A percentile compares a stretch with the other conserved stretches of the same genome.
These are phyloP conservation scores for Cyclotella atomus DNA, from an alignment of 108 stramenopile genomes.

Conservation along the genomic window DNA sequence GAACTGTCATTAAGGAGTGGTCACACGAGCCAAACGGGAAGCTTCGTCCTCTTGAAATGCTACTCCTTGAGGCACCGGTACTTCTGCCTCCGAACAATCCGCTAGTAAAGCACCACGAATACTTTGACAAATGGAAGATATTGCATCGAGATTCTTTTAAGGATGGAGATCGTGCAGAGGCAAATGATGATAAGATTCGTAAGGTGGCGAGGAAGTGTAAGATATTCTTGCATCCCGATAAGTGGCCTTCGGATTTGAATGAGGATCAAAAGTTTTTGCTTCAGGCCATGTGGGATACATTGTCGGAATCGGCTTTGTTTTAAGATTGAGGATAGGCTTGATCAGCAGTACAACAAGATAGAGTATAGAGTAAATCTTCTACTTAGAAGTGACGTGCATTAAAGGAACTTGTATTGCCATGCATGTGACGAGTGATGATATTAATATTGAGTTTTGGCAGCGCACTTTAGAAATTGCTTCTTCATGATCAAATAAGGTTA, in stretches of 20 bases:
- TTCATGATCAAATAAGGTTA: too few species aligned
- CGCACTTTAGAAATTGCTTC: too few species aligned
- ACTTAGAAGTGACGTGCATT: too few species aligned
- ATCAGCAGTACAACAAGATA: not conserved
- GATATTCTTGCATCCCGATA: constrained; percentile 5
- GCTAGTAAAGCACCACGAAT: not conserved
- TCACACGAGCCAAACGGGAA: not conserved
- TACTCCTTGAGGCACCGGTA: not conserved
- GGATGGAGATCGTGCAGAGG: not conserved
- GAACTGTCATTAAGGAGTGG: not conserved
- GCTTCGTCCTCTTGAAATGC: not conserved
- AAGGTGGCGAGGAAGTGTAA: constrained; percentile 1
- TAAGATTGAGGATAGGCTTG: not conserved
- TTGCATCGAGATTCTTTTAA: not conserved
- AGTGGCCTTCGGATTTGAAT: not conserved
- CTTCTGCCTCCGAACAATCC: not conserved
- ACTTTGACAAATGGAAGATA: not conserved
- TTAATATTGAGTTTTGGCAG: too few species aligned
- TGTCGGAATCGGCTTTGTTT: not conserved
- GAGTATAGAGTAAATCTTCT: too few species aligned
- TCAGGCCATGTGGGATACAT: not conserved
- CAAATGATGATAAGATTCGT: not conserved
- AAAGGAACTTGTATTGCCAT: too few species aligned
- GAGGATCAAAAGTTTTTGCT: not conserved
- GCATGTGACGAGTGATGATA: too few species aligned